These are phyloP conservation scores for Elaeis guineensis DNA, from an alignment of 176 grass and related monocot genomes.

Conservation along the genomic window DNA sequence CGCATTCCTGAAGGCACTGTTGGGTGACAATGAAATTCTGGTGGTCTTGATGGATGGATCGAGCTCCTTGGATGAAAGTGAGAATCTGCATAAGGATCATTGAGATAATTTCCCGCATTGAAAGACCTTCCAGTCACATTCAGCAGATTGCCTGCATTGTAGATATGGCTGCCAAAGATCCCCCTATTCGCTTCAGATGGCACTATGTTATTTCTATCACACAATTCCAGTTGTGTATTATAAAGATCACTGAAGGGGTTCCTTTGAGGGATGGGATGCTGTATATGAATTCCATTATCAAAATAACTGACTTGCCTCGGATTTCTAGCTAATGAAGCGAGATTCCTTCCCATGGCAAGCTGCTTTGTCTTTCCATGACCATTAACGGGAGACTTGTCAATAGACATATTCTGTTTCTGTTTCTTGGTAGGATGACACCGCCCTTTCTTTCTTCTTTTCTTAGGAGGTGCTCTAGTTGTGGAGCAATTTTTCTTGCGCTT, in stretches of 20 bases:
- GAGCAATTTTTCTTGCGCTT: slow-evolving; percentile 21
- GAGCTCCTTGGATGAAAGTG: neutral
- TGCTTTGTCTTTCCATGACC: neutral
- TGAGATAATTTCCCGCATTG: too few relatives aligned
- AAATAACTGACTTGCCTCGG: neutral
- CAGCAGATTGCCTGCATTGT: neutral
- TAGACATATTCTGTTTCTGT: neutral
- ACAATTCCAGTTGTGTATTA: neutral
- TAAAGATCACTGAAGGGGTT: neutral
- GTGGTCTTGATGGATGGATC: neutral
- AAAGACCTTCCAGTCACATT: too few relatives aligned
- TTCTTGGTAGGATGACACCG: neutral
- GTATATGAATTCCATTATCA: slow-evolving; percentile 3
- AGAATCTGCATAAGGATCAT: too few relatives aligned
- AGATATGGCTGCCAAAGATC: neutral
- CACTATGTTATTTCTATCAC: neutral
- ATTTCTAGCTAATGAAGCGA: neutral
- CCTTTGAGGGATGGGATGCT: neutral
- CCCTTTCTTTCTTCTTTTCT: slow-evolving; percentile 28
- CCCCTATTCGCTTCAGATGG: neutral
- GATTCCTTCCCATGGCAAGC: neutral
- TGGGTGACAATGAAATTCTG: neutral
- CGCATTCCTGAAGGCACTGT: neutral
- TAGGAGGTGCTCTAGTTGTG: slow-evolving; percentile 19
- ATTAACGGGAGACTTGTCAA: slow-evolving; percentile 1